A percentile compares a stretch with the other conserved stretches of the same genome.
Conservation (phyloP, 768 basidiomycete species). For the Naganishia randhawae region DNA sequence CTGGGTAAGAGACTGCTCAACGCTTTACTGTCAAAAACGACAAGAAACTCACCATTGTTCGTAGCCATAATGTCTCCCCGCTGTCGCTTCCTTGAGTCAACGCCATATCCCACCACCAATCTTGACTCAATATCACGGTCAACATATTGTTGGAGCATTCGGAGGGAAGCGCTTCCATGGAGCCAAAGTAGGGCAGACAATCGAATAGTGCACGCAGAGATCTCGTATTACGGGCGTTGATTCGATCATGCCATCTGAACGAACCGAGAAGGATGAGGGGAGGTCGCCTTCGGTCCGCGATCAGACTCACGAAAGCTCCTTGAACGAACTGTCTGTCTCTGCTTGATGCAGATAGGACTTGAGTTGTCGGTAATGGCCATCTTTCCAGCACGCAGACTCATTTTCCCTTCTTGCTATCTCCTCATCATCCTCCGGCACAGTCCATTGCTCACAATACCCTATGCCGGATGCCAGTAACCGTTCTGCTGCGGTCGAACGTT, state of each 20-base stretch:
- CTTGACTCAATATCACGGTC: background rate
- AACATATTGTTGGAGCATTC: background rate
- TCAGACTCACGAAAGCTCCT: constrained; percentile 11
- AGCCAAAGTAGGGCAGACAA: background rate
- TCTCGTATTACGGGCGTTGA: constrained; percentile 1
- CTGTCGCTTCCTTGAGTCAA: constrained; percentile 2
- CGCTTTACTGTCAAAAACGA: too few relatives aligned
- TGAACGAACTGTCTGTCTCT: background rate
- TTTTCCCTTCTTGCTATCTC: background rate
- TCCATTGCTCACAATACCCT: background rate
- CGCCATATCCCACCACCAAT: constrained; percentile 24
- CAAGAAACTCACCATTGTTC: constrained; percentile 2
- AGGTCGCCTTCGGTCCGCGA: background rate
- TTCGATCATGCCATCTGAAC: constrained; percentile 2
- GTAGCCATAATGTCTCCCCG: constrained; percentile 22
- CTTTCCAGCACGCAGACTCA: constrained; percentile 7
- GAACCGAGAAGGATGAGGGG: background rate
- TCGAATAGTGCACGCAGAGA: background rate
- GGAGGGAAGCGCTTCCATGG: background rate
- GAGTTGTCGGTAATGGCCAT: constrained; percentile 11
- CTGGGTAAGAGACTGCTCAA: too few relatives aligned
- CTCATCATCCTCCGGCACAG: background rate
- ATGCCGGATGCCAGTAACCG: background rate
- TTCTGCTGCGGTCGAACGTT: background rate
- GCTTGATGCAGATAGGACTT: background rate